Evolutionary conservation across 495 filamentous ascomycete species (phyloP), one percentile per base, ranked within the genome.

Genomic region (Aspergillus coremiiformis): DNA sequence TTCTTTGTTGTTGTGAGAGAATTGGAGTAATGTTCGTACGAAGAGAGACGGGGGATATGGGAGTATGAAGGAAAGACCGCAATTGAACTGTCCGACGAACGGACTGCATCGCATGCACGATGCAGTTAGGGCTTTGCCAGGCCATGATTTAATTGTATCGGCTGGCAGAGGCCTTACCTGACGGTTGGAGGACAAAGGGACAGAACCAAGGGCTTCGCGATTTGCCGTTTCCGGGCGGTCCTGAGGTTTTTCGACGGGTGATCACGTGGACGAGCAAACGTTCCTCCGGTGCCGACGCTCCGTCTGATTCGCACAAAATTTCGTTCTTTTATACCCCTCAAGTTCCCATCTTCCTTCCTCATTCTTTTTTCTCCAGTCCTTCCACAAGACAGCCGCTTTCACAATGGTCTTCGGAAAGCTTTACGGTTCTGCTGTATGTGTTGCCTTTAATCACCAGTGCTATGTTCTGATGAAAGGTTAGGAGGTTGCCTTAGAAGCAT

Each of bases 401-500:
- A 87, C 76, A 69, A 94, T 92, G 87, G 73, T 84, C 57, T 97
- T 97, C 81, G 93, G 93, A 78, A 97, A 95, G 81, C 79, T 98
- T 64, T 97, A 93, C 79, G 85, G 83, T 69, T 83, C 81, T 69
- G 65, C 78, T 71, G 93, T 96, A 84, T 70, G 89, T 73, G 49
- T 20, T 59, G 22, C 24, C 21, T 35, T 35, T n/a, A 15, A 14
- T 3, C 32, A 1, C n/a, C 12, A 14, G 32, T 14, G 32, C n/a
- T n/a, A n/a, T n/a, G n/a, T n/a, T n/a, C n/a, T n/a, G n/a, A n/a
- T n/a, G n/a, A n/a, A n/a, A n/a, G n/a, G n/a, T n/a, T n/a, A n/a
- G 32, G 12, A 12, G 32, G 32, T 35, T 35, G n/a, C 32, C 32
- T 2, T 35, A 12, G 14, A 3, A 29, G 39, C 43, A 14, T 17